Conservation (phyloP, 1,284 basidiomycete genomes). For the Cerrena zonata region DNA sequence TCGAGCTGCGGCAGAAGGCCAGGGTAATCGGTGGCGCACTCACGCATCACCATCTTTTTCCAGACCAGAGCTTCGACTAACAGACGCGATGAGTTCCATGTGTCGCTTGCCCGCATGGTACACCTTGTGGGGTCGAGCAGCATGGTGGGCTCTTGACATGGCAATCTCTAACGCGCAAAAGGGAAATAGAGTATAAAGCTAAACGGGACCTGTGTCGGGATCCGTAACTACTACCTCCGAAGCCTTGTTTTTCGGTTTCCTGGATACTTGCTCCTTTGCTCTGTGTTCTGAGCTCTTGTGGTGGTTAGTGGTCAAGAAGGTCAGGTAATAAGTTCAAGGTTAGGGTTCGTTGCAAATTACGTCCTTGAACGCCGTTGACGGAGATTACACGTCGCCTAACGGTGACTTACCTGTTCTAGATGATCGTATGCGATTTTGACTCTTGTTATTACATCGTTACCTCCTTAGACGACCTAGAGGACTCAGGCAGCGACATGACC, state of each 20-base stretch:
- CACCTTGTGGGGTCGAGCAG: conserved; percentile 15
- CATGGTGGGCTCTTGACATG: conserved; percentile 7
- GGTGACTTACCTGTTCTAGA: neutral
- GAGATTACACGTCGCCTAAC: neutral
- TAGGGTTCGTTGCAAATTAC: neutral
- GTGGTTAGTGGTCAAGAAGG: conserved; percentile 4
- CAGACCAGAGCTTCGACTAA: conserved; percentile 67
- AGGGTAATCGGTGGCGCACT: conserved; percentile 26
- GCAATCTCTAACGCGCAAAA: conserved; percentile 3
- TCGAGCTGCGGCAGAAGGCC: conserved; percentile 8
- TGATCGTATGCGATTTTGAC: conserved; percentile 16
- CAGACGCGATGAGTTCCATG: conserved; percentile 61
- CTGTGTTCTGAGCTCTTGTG: neutral
- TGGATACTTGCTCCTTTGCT: neutral
- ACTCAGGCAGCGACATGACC: conserved; percentile 9
- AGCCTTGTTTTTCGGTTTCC: neutral
- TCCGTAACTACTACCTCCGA: too few relatives aligned
- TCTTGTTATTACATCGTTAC: conserved; percentile 11
- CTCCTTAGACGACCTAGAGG: conserved; percentile 7
- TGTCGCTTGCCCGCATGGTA: conserved; percentile 21
- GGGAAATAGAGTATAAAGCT: neutral
- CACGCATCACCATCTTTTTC: conserved; percentile 67
- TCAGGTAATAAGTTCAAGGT: too few relatives aligned
- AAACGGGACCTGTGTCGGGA: too few relatives aligned
- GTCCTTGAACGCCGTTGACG: neutral